A percentile compares a stretch with the other conserved stretches of the same genome.
Evolutionary conservation across 805 yeast species (phyloP).

Genomic region (Teunomyces funiuensis): DNA sequence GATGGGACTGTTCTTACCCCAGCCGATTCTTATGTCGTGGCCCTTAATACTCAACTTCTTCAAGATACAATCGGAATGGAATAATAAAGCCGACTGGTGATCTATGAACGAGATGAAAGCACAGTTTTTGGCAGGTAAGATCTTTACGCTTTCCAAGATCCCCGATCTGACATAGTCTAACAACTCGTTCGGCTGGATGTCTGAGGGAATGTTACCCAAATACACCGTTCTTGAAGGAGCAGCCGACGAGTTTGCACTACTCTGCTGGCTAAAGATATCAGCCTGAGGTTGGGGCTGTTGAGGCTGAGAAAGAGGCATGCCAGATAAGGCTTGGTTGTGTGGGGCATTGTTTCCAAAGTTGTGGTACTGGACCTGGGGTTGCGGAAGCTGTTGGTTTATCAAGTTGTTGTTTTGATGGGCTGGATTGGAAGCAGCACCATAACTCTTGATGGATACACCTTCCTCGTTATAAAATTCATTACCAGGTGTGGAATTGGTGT

Average conservation of each 20-base stretch:
- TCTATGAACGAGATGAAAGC: conserved; percentile 90
- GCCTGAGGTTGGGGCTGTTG: conserved; percentile 8
- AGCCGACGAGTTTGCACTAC: conserved; percentile 14
- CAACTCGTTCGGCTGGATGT: conserved; percentile 74
- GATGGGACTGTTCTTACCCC: conserved; percentile 84
- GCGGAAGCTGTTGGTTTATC: conserved; percentile 10
- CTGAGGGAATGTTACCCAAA: conserved; percentile 84
- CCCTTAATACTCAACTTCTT: conserved; percentile 79
- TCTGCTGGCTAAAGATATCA: conserved; percentile 9
- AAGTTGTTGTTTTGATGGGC: not conserved
- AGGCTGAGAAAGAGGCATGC: conserved; percentile 6
- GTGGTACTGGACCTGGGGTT: conserved; percentile 4
- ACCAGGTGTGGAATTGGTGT: conserved; percentile 9
- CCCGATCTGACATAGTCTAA: conserved; percentile 92
- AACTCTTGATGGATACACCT: conserved; percentile 15
- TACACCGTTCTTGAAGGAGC: conserved; percentile 86
- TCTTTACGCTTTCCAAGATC: conserved; percentile 73
- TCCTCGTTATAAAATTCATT: conserved; percentile 22
- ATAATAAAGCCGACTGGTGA: conserved; percentile 82
- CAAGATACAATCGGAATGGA: conserved; percentile 90
- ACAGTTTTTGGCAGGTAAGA: conserved; percentile 82
- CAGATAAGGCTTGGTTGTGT: conserved; percentile 1
- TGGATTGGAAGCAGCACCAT: conserved; percentile 9
- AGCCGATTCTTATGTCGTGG: conserved; percentile 82
- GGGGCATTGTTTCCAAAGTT: not conserved